These are phyloP conservation scores for Sclerotinia nivalis DNA, from an alignment of 2,329 filamentous ascomycete species.

Conservation along the genomic window DNA sequence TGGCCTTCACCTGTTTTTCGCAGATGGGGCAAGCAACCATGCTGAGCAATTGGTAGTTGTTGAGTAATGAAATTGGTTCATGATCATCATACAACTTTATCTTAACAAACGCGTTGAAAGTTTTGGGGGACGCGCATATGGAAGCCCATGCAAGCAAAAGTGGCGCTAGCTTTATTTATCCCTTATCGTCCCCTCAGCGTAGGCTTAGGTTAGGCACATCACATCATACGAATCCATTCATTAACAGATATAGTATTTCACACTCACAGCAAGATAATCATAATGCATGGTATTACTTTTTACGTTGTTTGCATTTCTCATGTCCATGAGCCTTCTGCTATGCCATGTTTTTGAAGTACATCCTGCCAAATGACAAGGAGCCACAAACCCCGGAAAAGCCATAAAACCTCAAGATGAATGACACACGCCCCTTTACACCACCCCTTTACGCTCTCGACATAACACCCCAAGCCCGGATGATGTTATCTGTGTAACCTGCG, in stretches of 20 bases:
- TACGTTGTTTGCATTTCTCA: slow-evolving; percentile 33
- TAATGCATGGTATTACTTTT: slow-evolving; percentile 21
- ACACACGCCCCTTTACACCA: slow-evolving; percentile 35
- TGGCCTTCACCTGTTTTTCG: slow-evolving; percentile 67
- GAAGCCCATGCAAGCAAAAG: not conserved
- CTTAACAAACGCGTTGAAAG: not conserved
- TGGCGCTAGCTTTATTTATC: slow-evolving; percentile 7
- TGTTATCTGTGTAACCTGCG: slow-evolving; percentile 99
- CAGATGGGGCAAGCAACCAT: slow-evolving; percentile 80
- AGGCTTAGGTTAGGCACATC: not conserved
- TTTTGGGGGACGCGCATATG: slow-evolving; percentile 7
- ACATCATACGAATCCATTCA: not conserved
- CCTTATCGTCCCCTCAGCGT: not conserved
- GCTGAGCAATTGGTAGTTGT: slow-evolving; percentile 18
- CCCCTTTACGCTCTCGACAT: slow-evolving; percentile 81
- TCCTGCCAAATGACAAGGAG: slow-evolving; percentile 39
- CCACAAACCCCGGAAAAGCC: slow-evolving; percentile 40
- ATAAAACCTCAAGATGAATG: slow-evolving; percentile 39
- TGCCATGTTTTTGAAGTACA: slow-evolving; percentile 41
- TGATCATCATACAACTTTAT: not conserved
- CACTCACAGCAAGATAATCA: slow-evolving; percentile 14
- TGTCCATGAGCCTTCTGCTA: slow-evolving; percentile 38
- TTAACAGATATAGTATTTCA: not conserved
- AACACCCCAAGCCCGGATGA: slow-evolving; percentile 96
- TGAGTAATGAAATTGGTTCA: not conserved